phyloP scores from a whole-genome alignment of 1,139 yeast genomes.

The Saccharomyces hybrid region DNA sequence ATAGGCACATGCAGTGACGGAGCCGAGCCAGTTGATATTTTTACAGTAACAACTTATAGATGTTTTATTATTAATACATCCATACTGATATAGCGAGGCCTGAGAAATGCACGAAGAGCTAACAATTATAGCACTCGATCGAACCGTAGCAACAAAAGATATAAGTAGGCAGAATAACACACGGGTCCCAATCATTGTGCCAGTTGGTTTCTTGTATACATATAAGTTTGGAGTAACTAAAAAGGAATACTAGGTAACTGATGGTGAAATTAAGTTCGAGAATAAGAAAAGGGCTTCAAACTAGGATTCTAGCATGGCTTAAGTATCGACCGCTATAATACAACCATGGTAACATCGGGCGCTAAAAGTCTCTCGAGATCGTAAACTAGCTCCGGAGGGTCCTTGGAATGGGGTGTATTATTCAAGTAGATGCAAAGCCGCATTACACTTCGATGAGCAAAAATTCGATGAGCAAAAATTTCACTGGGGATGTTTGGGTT shows the following conservation, averaged over 20 bases:
- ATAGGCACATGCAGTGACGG: constrained; percentile 35
- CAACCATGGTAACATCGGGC: background rate
- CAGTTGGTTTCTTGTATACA: background rate
- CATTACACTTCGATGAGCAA: background rate
- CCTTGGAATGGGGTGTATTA: background rate
- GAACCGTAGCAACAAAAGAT: constrained; percentile 21
- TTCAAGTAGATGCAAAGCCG: background rate
- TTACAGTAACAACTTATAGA: constrained; percentile 35
- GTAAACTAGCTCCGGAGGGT: background rate
- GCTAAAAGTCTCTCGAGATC: background rate
- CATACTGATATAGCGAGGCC: constrained; percentile 35
- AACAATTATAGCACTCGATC: constrained; percentile 23
- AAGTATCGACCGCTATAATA: background rate
- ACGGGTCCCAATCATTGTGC: background rate
- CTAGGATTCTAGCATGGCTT: background rate
- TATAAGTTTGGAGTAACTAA: too few species aligned
- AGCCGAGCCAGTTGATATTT: constrained; percentile 36
- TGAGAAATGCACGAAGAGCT: constrained; percentile 38
- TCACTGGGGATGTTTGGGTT: background rate
- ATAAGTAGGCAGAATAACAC: background rate
- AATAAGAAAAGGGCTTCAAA: background rate
- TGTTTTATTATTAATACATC: constrained; percentile 29
- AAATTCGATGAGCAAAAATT: background rate
- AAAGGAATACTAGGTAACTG: too few species aligned
- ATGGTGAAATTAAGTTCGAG: background rate